phyloP scores from a whole-genome alignment of 169 alveolate species.

The Ichthyophthirius multifiliis region DNA sequence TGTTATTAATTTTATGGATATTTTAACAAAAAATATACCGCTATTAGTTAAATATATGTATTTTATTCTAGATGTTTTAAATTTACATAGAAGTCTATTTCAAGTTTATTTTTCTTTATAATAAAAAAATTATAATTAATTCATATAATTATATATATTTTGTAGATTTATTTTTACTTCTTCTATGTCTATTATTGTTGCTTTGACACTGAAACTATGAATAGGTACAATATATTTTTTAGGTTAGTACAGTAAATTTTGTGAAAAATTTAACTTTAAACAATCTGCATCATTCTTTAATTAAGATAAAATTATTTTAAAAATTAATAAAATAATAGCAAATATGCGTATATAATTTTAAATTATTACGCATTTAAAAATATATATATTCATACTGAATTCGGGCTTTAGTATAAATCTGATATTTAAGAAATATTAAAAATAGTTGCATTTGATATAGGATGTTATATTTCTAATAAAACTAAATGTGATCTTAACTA shows the following conservation, averaged over 20 bases:
- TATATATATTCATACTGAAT: background rate
- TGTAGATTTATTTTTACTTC: background rate
- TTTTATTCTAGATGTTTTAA: background rate
- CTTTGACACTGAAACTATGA: background rate
- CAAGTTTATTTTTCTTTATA: background rate
- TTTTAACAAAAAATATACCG: too few species aligned
- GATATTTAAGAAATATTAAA: background rate
- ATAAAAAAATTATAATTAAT: background rate
- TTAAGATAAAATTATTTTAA: background rate
- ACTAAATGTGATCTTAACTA: background rate
- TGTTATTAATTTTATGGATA: too few species aligned
- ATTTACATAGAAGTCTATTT: background rate
- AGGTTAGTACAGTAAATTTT: background rate
- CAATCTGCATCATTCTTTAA: background rate
- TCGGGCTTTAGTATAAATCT: background rate
- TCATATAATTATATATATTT: background rate
- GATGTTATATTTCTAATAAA: background rate
- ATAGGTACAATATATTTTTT: background rate
- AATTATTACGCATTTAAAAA: too few species aligned
- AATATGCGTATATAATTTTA: too few species aligned
- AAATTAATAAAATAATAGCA: background rate
- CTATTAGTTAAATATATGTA: background rate
- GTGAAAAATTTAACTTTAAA: background rate
- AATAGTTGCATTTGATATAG: conserved; percentile 3
- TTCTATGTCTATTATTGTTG: background rate